Evolutionary conservation across 1,284 basidiomycete species (phyloP), one percentile per base, ranked within the genome.

Genomic region (Sporisorium reilianum): DNA sequence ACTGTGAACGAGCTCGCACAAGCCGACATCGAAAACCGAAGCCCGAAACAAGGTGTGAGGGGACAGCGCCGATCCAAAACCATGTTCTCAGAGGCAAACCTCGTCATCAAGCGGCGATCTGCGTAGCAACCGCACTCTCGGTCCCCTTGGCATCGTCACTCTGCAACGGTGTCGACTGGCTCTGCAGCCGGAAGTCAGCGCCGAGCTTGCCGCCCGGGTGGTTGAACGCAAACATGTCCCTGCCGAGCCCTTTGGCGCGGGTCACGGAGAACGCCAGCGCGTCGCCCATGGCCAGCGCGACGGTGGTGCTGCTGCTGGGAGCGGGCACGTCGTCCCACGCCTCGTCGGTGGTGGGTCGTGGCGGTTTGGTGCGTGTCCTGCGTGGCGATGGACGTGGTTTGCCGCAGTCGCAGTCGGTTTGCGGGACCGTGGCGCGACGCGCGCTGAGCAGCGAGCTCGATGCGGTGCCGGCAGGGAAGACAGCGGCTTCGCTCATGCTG

Each of bases 201-300:
- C 85, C 85, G 0, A 86, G 67, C 49, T 80, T 81, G 20, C 85
- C 85, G 10, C 85, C 86, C 0, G 85, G 85, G 45, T 86, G 86
- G 58, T 85, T 83, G 26, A 74, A 60, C 14, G 75, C 74, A 61
- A 86, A 86, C 44, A 68, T 78, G 23, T 58, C 57, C 16, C 60
- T 49, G 3, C 76, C 75, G 7, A 80, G 44, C 0, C 79, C 81
- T 20, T 74, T 69, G 0, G 79, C 73, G 3, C 74, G 66, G 12
- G 80, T 80, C 16, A 80, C 58, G 12, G 78, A 68, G 49, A 86
- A 69, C 3, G 82, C 85, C 23, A 86, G 73, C 4, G 85, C 81
- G 65, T 86, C 85, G 26, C 85, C 85, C 66, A 86, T 80, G 23
- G 85, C 85, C 25, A 86, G 58, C n/a, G 85, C 84, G 9, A 81